Percentiles rank a stretch among this genome's conserved stretches.
Conservation (phyloP, 148 eudicot genomes). For the Fagopyrum homotropicum region DNA sequence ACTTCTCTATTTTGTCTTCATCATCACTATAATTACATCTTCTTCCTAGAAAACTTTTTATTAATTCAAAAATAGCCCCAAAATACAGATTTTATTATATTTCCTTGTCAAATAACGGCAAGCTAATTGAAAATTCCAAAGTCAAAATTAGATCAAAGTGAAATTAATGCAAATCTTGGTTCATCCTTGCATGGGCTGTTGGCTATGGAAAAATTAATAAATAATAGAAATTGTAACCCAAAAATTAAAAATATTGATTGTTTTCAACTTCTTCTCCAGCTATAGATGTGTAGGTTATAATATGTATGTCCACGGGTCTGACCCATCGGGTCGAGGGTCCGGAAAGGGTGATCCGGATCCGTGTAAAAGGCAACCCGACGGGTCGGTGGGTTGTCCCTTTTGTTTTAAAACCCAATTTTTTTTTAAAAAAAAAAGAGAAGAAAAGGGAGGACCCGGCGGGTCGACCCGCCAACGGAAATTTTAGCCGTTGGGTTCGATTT, state of each 20-base stretch:
- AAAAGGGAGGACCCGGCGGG: too few species aligned
- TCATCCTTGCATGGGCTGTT: not conserved
- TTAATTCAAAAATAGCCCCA: not conserved
- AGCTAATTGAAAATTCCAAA: not conserved
- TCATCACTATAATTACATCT: not conserved
- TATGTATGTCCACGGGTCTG: too few species aligned
- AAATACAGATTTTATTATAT: not conserved
- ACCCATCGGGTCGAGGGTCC: too few species aligned
- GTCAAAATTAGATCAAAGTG: constrained; percentile 8
- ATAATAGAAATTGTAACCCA: not conserved
- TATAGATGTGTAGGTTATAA: not conserved
- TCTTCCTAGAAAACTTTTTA: not conserved
- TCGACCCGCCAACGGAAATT: too few species aligned
- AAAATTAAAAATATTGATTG: not conserved
- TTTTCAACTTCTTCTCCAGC: constrained; percentile 5
- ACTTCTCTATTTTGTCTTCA: constrained; percentile 7
- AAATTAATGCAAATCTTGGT: constrained; percentile 6
- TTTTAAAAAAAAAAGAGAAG: too few species aligned
- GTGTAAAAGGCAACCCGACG: too few species aligned
- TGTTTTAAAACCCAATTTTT: too few species aligned
- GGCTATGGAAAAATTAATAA: not conserved
- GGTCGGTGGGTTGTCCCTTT: too few species aligned
- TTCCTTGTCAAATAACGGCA: not conserved
- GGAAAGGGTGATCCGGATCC: too few species aligned
- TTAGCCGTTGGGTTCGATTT: too few species aligned